Conservation (phyloP, 371 early-diverging fungal species). For the Mucor sp. region DNA sequence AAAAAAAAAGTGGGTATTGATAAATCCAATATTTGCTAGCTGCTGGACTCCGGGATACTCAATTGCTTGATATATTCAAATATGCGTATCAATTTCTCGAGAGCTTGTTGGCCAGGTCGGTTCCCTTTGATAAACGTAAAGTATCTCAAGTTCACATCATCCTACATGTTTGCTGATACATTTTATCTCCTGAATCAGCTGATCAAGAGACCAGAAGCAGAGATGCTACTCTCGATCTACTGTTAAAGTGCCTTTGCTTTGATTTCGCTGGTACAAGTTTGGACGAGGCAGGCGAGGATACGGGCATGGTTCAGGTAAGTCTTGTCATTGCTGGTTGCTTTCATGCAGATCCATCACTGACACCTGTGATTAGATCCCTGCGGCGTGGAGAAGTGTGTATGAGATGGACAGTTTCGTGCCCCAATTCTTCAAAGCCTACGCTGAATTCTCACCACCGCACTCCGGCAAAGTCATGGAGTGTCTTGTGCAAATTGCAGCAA, state of each 20-base stretch:
- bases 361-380: constrained; percentile 53
- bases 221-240: constrained; percentile 60
- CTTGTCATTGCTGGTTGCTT: not conserved
- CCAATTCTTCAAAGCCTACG: constrained; percentile 69
- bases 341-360: no score
- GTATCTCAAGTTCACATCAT: not conserved
- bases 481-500: constrained; percentile 73
- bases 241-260: constrained; percentile 72
- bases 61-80: constrained; percentile 71
- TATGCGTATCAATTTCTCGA: constrained; percentile 58
- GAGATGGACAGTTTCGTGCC: constrained; percentile 62
- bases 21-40: constrained; percentile 37
- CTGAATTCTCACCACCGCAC: constrained; percentile 41
- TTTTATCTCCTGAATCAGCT: constrained; percentile 21
- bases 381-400: constrained; percentile 70
- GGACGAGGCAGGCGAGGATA: constrained; percentile 84
- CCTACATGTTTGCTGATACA: not conserved
- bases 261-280: constrained; percentile 86
- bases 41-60: constrained; percentile 78
- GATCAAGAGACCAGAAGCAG: constrained; percentile 47
- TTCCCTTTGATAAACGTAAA: constrained; percentile 45
- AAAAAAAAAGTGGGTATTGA: not conserved
- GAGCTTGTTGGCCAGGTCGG: constrained; percentile 33
- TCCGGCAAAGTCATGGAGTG: constrained; percentile 72
- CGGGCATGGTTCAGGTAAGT: constrained; percentile 70